These are phyloP conservation scores for Malus orientalis DNA, from an alignment of 306 rosid genomes.

Conservation along the genomic window DNA sequence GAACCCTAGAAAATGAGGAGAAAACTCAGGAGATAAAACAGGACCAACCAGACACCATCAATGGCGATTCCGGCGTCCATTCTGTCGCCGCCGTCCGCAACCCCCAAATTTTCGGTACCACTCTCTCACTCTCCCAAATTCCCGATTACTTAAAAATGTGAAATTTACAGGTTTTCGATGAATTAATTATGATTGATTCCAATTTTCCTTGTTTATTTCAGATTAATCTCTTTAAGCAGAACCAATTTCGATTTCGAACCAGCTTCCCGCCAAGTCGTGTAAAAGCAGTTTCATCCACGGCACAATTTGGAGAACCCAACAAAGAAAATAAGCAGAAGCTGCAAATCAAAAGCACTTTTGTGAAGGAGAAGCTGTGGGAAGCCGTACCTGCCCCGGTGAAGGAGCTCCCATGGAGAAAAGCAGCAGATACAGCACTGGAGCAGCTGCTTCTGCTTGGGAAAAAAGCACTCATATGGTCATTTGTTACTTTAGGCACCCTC, in stretches of 20 bases:
- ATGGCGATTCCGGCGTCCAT: constrained; percentile 34
- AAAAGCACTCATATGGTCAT: constrained; percentile 26
- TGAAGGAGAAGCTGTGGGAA: constrained; percentile 31
- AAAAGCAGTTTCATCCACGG: constrained; percentile 22
- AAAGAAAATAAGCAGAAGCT: not conserved
- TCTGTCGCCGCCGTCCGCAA: constrained; percentile 9
- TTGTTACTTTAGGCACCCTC: constrained; percentile 4
- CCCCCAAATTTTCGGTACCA: constrained; percentile 18
- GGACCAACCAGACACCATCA: constrained; percentile 1
- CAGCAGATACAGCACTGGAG: constrained; percentile 20
- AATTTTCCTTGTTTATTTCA: constrained; percentile 6
- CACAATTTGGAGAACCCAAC: constrained; percentile 17
- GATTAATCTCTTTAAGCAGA: constrained; percentile 14
- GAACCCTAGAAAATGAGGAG: constrained; percentile 22
- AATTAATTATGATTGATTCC: not conserved
- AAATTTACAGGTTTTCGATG: not conserved
- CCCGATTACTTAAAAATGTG: not conserved
- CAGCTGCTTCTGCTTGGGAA: constrained; percentile 19
- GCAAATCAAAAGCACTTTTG: constrained; percentile 6
- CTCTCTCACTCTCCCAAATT: not conserved
- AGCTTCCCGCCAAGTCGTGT: not conserved
- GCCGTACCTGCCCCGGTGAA: constrained; percentile 30
- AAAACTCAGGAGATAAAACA: constrained; percentile 21
- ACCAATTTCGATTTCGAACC: constrained; percentile 7
- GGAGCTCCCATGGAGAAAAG: constrained; percentile 35